Percentiles rank a stretch among this genome's conserved stretches.
Conservation (phyloP, 129 eudicot species). For the Flaveria brownii region DNA sequence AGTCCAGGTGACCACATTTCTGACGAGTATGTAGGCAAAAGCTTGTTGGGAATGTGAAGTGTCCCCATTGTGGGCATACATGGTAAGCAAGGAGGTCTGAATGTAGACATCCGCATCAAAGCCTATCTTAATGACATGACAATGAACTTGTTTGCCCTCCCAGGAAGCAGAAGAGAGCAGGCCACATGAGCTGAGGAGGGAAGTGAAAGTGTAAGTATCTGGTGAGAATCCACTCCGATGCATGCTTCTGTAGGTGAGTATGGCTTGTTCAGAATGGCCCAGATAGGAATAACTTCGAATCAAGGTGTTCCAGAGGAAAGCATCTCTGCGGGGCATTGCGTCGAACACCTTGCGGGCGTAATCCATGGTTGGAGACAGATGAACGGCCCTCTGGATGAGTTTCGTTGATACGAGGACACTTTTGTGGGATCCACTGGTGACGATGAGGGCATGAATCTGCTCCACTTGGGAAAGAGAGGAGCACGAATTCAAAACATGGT, state of each 20-base stretch:
- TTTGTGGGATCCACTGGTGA: constrained; percentile 20
- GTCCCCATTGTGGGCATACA: constrained; percentile 54
- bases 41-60: constrained; percentile 41
- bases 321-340: constrained; percentile 13
- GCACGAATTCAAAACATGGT: constrained; percentile 36
- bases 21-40: constrained; percentile 38
- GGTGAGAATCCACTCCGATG: constrained; percentile 33
- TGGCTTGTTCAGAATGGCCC: constrained; percentile 43
- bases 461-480: constrained; percentile 34
- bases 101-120: constrained; percentile 44
- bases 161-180: constrained; percentile 26
- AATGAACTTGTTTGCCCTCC: constrained; percentile 51
- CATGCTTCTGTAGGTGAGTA: constrained; percentile 39
- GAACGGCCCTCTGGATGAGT: constrained; percentile 12
- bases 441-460: constrained; percentile 41
- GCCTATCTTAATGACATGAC: constrained; percentile 38
- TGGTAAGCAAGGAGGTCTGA: constrained; percentile 51
- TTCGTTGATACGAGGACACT: not conserved
- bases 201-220: constrained; percentile 39
- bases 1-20: constrained; percentile 67
- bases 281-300: constrained; percentile 37
- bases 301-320: constrained; percentile 40
- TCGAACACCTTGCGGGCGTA: constrained; percentile 51
- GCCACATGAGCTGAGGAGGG: constrained; percentile 37
- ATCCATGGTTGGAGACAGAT: constrained; percentile 31